Percentiles rank a stretch among this genome's conserved stretches.
Evolutionary conservation across 75 land plant species (phyloP).

Genomic region (Sequoiadendron giganteum): DNA sequence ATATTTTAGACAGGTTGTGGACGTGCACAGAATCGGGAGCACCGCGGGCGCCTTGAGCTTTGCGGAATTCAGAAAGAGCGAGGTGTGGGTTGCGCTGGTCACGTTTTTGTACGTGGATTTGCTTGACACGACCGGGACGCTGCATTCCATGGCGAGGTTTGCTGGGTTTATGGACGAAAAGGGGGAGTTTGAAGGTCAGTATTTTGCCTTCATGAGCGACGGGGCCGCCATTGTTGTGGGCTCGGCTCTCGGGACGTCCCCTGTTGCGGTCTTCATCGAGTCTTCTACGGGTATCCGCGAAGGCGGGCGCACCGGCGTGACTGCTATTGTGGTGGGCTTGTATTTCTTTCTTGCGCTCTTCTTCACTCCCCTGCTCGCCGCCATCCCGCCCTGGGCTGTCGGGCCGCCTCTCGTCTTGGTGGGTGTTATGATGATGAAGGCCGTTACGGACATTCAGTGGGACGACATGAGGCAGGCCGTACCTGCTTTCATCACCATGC

Average conservation of each 20-base stretch:
- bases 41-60: constrained; percentile 77
- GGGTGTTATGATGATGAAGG: constrained; percentile 54
- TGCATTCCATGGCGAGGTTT: constrained; percentile 86
- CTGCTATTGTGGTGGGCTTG: constrained; percentile 63
- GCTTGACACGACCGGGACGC: constrained; percentile 76
- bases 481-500: constrained; percentile 56
- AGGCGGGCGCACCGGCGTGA: constrained; percentile 88
- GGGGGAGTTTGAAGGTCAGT: constrained; percentile 82
- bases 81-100: constrained; percentile 65
- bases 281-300: constrained; percentile 84
- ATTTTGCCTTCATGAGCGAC: constrained; percentile 83
- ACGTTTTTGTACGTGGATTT: constrained; percentile 87
- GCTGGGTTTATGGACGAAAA: constrained; percentile 54
- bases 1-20: constrained; percentile 81
- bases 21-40: constrained; percentile 57
- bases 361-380: constrained; percentile 74
- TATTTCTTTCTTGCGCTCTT: constrained; percentile 72
- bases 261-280: constrained; percentile 71
- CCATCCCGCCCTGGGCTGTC: constrained; percentile 91
- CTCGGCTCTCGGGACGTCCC: constrained; percentile 64
- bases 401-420: constrained; percentile 91
- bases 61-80: constrained; percentile 31
- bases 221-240: constrained; percentile 62
- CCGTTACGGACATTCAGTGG: constrained; percentile 47
- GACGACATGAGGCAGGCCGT: constrained; percentile 28